Percentiles rank a stretch among this genome's conserved stretches.
Conservation (phyloP, 768 basidiomycete genomes). For the Suillus subaureus region DNA sequence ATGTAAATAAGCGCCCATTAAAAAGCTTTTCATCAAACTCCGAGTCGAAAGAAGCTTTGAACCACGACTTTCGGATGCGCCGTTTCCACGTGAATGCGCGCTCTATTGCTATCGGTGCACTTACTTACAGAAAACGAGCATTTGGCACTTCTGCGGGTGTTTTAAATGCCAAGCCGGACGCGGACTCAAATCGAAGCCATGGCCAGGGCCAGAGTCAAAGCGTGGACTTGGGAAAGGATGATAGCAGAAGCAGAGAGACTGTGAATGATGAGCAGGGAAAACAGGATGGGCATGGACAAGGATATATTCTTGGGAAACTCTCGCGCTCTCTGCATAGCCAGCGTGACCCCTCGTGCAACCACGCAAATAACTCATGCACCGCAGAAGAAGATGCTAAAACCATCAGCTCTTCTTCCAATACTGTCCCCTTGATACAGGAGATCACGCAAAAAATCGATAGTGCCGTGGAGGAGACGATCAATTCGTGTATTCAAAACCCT, state of each 20-base stretch:
- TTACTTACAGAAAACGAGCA: background rate
- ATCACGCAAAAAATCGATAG: background rate
- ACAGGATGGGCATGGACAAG: background rate
- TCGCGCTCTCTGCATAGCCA: background rate
- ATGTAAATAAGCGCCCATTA: background rate
- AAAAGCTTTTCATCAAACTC: conserved; percentile 2
- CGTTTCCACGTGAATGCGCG: background rate
- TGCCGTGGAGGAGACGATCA: background rate
- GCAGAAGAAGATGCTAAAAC: background rate
- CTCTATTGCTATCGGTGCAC: background rate
- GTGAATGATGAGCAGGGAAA: background rate
- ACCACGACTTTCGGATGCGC: background rate
- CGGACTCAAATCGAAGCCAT: background rate
- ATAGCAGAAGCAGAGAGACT: background rate
- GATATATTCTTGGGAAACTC: background rate
- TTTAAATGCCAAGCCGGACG: background rate
- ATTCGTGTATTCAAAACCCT: background rate
- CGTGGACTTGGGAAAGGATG: background rate
- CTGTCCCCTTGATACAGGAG: background rate
- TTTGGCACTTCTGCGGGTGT: background rate
- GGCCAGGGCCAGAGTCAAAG: background rate
- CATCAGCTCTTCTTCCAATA: background rate
- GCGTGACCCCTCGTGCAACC: background rate
- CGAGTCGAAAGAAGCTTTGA: background rate
- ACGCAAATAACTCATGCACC: background rate